phyloP scores from a whole-genome alignment of 108 stramenopile genomes.

The Aurantiochytrium sp. region DNA sequence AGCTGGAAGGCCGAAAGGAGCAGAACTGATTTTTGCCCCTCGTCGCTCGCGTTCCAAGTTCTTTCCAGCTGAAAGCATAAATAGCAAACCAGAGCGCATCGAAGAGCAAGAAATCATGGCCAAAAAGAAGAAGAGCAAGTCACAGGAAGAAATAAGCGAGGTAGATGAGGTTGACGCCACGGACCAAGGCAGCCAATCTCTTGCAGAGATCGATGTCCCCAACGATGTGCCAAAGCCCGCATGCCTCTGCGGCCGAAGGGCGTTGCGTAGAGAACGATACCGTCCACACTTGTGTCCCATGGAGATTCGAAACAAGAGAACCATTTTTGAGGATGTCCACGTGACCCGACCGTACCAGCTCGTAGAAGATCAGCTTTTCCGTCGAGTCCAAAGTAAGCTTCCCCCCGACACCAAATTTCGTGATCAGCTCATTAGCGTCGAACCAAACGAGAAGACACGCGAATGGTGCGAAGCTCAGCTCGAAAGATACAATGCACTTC shows the following conservation, averaged over 20 bases:
- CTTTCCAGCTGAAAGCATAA: too few species aligned
- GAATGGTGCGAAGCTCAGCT: background rate
- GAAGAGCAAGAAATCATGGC: too few species aligned
- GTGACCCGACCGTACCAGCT: background rate
- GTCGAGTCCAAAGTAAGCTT: background rate
- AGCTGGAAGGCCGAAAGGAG: too few species aligned
- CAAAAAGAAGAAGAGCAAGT: too few species aligned
- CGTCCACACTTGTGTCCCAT: slow-evolving; percentile 11
- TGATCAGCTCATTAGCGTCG: background rate
- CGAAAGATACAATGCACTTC: background rate
- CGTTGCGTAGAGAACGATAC: background rate
- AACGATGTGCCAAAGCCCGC: background rate
- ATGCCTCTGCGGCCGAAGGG: background rate
- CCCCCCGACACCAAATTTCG: background rate
- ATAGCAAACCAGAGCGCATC: too few species aligned
- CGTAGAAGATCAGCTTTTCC: background rate
- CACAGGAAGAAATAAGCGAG: too few species aligned
- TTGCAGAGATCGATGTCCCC: background rate
- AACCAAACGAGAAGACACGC: background rate
- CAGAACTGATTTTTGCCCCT: too few species aligned
- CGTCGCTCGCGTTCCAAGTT: too few species aligned
- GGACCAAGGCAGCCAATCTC: too few species aligned
- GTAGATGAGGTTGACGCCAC: too few species aligned
- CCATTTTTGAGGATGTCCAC: background rate
- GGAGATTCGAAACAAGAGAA: background rate